Base-by-base conservation (phyloP, 805 yeast genomes). In the Cyberlindnera samutprakarnensis region DNA sequence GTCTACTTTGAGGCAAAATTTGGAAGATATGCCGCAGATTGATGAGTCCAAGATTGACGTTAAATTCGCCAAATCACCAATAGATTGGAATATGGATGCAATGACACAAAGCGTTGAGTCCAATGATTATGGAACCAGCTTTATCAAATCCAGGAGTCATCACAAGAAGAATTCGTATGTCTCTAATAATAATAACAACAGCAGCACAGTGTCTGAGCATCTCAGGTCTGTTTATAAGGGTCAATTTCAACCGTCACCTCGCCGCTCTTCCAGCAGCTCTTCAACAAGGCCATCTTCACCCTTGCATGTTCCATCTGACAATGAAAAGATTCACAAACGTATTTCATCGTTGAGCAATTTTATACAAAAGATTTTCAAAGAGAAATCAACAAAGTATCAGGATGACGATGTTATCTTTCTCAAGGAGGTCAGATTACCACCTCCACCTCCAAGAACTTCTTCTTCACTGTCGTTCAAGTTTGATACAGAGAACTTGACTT, bases 81-180 rank as follows among this genome's bases (percentile, higher is more conserved):
- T 48, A 10, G 41, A 38, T 7, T 48, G 53, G 51, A 36, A 45
- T 18, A 23, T 42, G 24, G 31, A 36, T 15, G 26, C 27, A 21
- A 18, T 27, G 19, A 17, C 28, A 27, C 23, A 23, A 17, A 18
- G 22, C 13, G 6, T 23, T 4, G 15, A 25, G 18, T 16, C 28
- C 3, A 33, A 35, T 5, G 56, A 59, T 18, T 66, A 66, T 36
- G 71, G 71, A 4, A 59, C 66, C 2, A 38, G 51, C 3, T 56
- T 64, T 29, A 28, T 53, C 25, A 39, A 46, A 26, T 23, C 32
- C 8, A 49, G n/a, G n/a, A n/a, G n/a, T n/a, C n/a, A n/a, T n/a
- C n/a, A n/a, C n/a, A n/a, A 49, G 31, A 35, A 36, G 7, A 46
- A 27, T 18, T 36, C 43, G 8, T 32, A 38, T 6, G n/a, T n/a